A percentile compares a stretch with the other conserved stretches of the same genome.
phyloP scores from a whole-genome alignment of 345 rosid genomes.

The Ceriops decandra region DNA sequence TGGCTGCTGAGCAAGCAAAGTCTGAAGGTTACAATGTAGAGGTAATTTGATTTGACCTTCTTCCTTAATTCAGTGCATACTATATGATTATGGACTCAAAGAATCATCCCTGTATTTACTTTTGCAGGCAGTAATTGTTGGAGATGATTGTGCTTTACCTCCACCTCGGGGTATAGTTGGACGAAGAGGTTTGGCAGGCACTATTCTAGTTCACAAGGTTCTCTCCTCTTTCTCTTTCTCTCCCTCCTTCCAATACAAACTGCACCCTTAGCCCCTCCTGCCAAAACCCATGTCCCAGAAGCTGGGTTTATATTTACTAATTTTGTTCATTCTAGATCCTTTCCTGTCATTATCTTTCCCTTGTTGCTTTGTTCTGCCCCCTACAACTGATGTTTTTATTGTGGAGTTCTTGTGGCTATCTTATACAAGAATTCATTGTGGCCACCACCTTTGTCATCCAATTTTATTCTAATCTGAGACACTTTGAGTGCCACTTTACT shows the following conservation, averaged over 20 bases:
- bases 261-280: not conserved
- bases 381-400: not conserved
- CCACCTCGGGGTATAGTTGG: constrained; percentile 89
- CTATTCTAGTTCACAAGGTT: constrained; percentile 90
- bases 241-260: not conserved
- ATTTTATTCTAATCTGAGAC: not conserved
- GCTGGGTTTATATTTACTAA: not conserved
- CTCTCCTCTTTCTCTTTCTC: constrained; percentile 17
- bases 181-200: constrained; percentile 95
- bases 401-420: not conserved
- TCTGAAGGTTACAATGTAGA: constrained; percentile 94
- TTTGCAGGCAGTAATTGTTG: constrained; percentile 83
- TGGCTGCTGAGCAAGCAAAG: constrained; percentile 99
- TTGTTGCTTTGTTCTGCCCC: not conserved
- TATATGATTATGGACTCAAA: not conserved
- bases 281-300: not conserved
- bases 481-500: not conserved
- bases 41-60: constrained; percentile 37
- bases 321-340: not conserved
- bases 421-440: not conserved
- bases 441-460: not conserved
- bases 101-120: constrained; percentile 6
- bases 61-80: not conserved
- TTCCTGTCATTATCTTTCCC: not conserved
- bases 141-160: constrained; percentile 97